Conservation (phyloP, 208 protist species). For the Trypanosoma lewisi region DNA sequence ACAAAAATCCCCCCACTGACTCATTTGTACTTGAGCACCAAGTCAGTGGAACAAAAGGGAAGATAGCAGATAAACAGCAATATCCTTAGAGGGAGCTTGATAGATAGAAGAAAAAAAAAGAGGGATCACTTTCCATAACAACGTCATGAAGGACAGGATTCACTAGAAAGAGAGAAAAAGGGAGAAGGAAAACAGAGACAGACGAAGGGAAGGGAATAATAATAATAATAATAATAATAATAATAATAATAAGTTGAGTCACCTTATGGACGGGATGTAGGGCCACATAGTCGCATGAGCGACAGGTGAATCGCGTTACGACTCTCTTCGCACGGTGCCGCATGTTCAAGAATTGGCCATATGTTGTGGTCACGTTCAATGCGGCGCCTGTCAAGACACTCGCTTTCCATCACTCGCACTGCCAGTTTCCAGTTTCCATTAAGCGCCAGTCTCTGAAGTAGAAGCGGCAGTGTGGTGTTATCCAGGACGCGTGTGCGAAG, state of each 20-base stretch:
- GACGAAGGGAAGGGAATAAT: neutral
- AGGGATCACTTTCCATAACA: neutral
- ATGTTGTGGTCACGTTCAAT: slow-evolving; percentile 53
- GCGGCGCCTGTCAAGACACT: slow-evolving; percentile 41
- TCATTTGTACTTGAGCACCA: slow-evolving; percentile 8
- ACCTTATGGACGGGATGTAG: neutral
- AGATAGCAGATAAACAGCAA: neutral
- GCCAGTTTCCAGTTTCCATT: slow-evolving; percentile 58
- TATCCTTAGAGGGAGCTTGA: neutral
- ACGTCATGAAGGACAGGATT: neutral
- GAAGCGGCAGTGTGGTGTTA: slow-evolving; percentile 62
- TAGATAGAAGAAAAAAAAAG: neutral
- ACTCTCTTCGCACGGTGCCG: slow-evolving; percentile 38
- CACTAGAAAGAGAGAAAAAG: neutral
- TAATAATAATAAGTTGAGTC: slow-evolving; percentile 2
- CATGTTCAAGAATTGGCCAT: slow-evolving; percentile 63
- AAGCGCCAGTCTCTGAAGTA: slow-evolving; percentile 57
- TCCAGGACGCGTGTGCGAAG: slow-evolving; percentile 65
- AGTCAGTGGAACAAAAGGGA: neutral
- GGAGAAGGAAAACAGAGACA: neutral
- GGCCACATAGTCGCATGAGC: slow-evolving; percentile 28
- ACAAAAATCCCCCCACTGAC: slow-evolving; percentile 35
- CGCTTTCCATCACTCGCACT: slow-evolving; percentile 49
- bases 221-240: neutral
- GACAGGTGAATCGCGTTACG: slow-evolving; percentile 32